Base-by-base conservation (phyloP, 768 basidiomycete species). In the Trametes elegans region DNA sequence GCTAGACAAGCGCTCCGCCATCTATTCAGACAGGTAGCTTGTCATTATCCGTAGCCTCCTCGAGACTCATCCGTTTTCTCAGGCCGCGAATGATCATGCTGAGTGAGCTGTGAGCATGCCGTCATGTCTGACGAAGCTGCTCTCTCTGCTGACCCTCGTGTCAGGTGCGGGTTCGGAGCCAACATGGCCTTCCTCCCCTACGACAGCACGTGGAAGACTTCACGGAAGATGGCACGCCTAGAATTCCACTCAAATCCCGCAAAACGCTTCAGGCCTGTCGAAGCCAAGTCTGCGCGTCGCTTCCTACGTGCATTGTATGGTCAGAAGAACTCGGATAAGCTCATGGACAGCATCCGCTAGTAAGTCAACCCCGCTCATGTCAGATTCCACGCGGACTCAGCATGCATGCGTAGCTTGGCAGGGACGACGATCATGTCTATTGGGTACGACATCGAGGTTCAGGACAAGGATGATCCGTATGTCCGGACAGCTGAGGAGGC, bases 1-100 rank as follows among this genome's bases (percentile, higher is more conserved):
- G 11, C 57, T 70, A 16, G 68, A 69, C 1, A 66, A 62, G 50
- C 53, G 64, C 19, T 60, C 63, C 4, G 34, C 59, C 13, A 60
- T 60, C 3, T 69, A 67, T 49, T 68, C 69, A 7, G 65, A 65
- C 35, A 49, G 69, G 31, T 64, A 61, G 8, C 10, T 14, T 7
- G n/a, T 28, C 13, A 11, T 40, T 2, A 2, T 14, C 3, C 3
- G n/a, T n/a, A n/a, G n/a, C n/a, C n/a, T n/a, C 14, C 13, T 7
- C 5, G n/a, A 14, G 5, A 14, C 31, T 48, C 16, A 48, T 19
- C 16, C 10, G 1, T 0, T 8, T 11, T 11, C 19, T 5, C 14
- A 55, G 53, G 23, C 45, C 53, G 9, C 45, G 53, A 14, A 47
- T 47, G 44, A 39, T 55, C 8, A 55, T 55, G 53, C 23, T 55